These are phyloP conservation scores for Ramalina peruviana DNA, from an alignment of 495 filamentous ascomycete species.

Conservation along the genomic window DNA sequence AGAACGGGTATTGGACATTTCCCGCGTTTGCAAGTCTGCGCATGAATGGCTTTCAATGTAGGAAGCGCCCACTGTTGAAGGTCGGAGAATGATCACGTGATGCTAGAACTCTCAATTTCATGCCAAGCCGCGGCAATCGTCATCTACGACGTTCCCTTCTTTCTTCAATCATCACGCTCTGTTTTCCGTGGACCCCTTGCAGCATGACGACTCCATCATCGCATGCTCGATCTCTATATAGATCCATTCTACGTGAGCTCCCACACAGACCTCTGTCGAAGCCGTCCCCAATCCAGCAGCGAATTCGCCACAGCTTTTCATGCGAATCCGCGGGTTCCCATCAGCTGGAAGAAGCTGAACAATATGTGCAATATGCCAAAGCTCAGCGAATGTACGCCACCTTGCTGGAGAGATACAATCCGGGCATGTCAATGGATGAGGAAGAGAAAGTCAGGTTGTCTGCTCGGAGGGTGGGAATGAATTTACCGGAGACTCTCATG, in stretches of 20 bases:
- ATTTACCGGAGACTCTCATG: slow-evolving; percentile 49
- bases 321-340: slow-evolving; percentile 25
- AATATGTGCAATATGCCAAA: slow-evolving; percentile 63
- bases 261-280: slow-evolving; percentile 49
- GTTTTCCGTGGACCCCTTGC: too few species aligned
- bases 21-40: too few species aligned
- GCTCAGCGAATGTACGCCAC: slow-evolving; percentile 71
- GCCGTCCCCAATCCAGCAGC: slow-evolving; percentile 31
- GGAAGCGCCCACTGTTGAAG: too few species aligned
- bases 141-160: too few species aligned
- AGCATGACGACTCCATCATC: slow-evolving; percentile 14
- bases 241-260: slow-evolving; percentile 79
- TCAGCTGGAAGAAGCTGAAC: slow-evolving; percentile 47
- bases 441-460: slow-evolving; percentile 74
- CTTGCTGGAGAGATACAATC: slow-evolving; percentile 83
- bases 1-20: too few species aligned
- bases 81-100: too few species aligned
- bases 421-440: slow-evolving; percentile 69
- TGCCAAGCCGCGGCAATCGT: too few species aligned
- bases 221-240: slow-evolving; percentile 68
- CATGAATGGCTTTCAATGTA: too few species aligned
- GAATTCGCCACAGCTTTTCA: slow-evolving; percentile 36
- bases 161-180: too few species aligned
- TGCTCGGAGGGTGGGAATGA: slow-evolving; percentile 76
- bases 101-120: too few species aligned